Percentiles rank a stretch among this genome's conserved stretches.
phyloP scores from a whole-genome alignment of 495 filamentous ascomycete species.

The Schizothecium vesticola region DNA sequence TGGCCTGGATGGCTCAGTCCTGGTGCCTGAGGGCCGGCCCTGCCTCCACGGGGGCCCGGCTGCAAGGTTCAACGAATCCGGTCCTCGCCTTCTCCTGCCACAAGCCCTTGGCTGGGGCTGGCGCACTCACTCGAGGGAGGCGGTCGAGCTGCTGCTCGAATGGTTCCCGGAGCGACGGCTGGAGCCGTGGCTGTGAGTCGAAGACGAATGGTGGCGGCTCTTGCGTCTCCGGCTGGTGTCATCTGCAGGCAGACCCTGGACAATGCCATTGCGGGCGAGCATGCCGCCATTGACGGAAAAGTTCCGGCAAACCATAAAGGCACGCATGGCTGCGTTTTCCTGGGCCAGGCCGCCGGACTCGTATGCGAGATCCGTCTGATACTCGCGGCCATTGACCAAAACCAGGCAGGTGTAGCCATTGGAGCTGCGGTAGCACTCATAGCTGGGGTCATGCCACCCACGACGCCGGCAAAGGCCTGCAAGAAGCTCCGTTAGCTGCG shows the following conservation, averaged over 20 bases:
- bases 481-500: conserved; percentile 39
- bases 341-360: conserved; percentile 75
- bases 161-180: conserved; percentile 40
- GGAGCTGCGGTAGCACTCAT: conserved; percentile 68
- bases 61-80: conserved; percentile 14
- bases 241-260: conserved; percentile 77
- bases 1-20: neutral
- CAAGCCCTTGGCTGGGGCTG: neutral
- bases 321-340: conserved; percentile 93
- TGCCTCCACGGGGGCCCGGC: conserved; percentile 1
- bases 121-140: conserved; percentile 44
- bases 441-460: conserved; percentile 88
- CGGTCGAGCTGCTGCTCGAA: conserved; percentile 55
- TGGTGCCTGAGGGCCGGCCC: neutral
- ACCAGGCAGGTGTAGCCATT: conserved; percentile 85
- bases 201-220: conserved; percentile 42
- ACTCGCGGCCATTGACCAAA: conserved; percentile 93
- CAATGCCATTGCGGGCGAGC: conserved; percentile 71
- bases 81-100: conserved; percentile 3
- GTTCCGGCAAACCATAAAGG: conserved; percentile 96
- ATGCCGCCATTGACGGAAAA: conserved; percentile 98
- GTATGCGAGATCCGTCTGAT: conserved; percentile 84
- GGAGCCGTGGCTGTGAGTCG: conserved; percentile 34
- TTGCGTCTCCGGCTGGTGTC: conserved; percentile 42
- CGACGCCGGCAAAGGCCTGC: conserved; percentile 94